Conservation (phyloP, 805 yeast genomes). For the Suhomyces xylopsoci region DNA sequence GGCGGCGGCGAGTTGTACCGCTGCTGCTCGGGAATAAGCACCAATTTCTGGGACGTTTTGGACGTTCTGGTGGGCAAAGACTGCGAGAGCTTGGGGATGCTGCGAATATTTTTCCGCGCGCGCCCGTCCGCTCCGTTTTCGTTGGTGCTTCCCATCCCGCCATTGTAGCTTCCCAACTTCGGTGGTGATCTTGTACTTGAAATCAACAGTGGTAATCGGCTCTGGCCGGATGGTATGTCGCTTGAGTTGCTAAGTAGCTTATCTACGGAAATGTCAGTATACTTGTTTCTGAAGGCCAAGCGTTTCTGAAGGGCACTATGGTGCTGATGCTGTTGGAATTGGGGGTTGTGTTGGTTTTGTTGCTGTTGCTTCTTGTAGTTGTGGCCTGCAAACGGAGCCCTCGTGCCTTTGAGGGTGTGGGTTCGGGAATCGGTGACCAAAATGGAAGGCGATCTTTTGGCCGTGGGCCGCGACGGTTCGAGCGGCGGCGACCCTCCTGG, state of each 20-base stretch:
- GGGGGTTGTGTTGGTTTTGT: constrained; percentile 18
- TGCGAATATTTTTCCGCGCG: constrained; percentile 38
- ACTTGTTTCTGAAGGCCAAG: constrained; percentile 41
- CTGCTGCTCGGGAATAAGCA: constrained; percentile 69
- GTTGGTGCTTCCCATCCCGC: background rate
- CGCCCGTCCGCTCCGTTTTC: background rate
- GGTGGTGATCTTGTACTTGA: constrained; percentile 13
- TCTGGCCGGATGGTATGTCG: constrained; percentile 83
- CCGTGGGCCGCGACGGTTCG: constrained; percentile 46
- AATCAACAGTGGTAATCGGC: constrained; percentile 38
- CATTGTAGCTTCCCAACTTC: background rate
- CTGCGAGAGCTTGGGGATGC: constrained; percentile 51
- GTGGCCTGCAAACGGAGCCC: constrained; percentile 82
- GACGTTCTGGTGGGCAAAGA: constrained; percentile 73
- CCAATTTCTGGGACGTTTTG: constrained; percentile 81
- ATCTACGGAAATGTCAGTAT: constrained; percentile 78
- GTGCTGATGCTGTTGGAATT: constrained; percentile 18
- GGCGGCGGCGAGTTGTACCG: constrained; percentile 20
- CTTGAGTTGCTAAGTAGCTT: constrained; percentile 73
- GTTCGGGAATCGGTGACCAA: constrained; percentile 86
- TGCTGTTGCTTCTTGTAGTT: constrained; percentile 39
- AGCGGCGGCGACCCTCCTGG: background rate
- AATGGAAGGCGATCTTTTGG: constrained; percentile 89
- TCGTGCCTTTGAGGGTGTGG: constrained; percentile 43
- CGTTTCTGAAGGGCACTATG: constrained; percentile 24